Evolutionary conservation across 306 rosid species (phyloP).

Genomic region (Myrica gale): DNA sequence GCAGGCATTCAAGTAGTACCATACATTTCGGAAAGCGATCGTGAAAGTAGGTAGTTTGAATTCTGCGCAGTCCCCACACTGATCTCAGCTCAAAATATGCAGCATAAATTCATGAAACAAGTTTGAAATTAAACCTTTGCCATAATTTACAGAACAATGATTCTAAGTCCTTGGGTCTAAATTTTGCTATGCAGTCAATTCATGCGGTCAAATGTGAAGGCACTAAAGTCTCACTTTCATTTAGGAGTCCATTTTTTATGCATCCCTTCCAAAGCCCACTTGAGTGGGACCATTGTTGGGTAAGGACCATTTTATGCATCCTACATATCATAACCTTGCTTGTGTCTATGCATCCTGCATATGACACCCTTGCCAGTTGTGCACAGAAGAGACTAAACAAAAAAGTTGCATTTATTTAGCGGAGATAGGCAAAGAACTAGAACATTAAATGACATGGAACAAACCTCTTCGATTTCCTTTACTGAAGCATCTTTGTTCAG

Average conservation of each 20-base stretch:
- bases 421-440: conserved; percentile 24
- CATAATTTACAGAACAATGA: conserved; percentile 11
- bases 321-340: conserved; percentile 11
- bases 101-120: neutral
- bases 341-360: conserved; percentile 7
- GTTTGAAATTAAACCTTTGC: conserved; percentile 15
- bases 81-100: neutral
- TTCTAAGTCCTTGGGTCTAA: conserved; percentile 15
- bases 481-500: conserved; percentile 54
- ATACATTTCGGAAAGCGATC: neutral
- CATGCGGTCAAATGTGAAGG: conserved; percentile 19
- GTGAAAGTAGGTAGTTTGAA: neutral
- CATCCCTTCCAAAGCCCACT: neutral
- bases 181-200: conserved; percentile 14
- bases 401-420: conserved; percentile 14
- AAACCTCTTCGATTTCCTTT: conserved; percentile 81
- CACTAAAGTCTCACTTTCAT: conserved; percentile 17
- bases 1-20: neutral
- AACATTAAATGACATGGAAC: conserved; percentile 26
- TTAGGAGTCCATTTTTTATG: neutral
- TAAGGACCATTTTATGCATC: conserved; percentile 1
- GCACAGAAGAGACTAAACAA: neutral
- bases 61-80: conserved; percentile 9
- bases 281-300: neutral
- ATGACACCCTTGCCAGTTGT: conserved; percentile 14